Evolutionary conservation across 2,329 filamentous ascomycete genomes (phyloP), one percentile per base, ranked within the genome.

Genomic region (Elsinoe perseae): DNA sequence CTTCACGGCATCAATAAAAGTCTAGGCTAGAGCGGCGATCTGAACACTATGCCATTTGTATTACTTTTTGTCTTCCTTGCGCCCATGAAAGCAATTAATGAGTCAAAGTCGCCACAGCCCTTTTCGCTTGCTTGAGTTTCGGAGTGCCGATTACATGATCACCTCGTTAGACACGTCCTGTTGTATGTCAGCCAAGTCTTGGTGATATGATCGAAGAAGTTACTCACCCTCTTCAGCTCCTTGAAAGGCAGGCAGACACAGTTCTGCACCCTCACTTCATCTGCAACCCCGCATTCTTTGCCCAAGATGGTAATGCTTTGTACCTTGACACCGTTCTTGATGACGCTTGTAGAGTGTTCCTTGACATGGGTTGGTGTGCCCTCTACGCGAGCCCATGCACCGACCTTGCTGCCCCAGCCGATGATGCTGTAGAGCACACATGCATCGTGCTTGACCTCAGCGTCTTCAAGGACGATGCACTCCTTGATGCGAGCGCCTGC

Each of bases 241-340:
- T 98, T 98, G 74, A 91, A 95, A 8, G 93, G 93, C 76, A 98
- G 74, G 75, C 93, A 97, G 59, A 98, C 85, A 71, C 93, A 98
- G 76, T 98, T 97, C 77, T 97, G 92, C 64, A 98, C 90, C 61
- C 90, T 83, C 9, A 97, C 85, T 73, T 97, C 93, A 66, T 98
- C 93, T 3, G 86, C 90, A 27, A 97, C 93, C 56, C 79, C 83
- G 68, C 92, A 97, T 73, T 98, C 93, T 79, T 97, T 96, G 69
- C 92, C 92, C 61, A 98, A 74, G 63, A 97, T 98, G 46, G 92
- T 97, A 69, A 97, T 93, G 72, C 89, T 95, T 79, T 97, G 93
- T 53, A 98, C 93, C 79, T 97, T 97, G 73, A 97, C 85, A 53
- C 93, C 93, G 67, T 96, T 95, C 82, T 96, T 97, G 72, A 97